phyloP scores from a whole-genome alignment of 495 filamentous ascomycete genomes.

The Neurospora sp. region DNA sequence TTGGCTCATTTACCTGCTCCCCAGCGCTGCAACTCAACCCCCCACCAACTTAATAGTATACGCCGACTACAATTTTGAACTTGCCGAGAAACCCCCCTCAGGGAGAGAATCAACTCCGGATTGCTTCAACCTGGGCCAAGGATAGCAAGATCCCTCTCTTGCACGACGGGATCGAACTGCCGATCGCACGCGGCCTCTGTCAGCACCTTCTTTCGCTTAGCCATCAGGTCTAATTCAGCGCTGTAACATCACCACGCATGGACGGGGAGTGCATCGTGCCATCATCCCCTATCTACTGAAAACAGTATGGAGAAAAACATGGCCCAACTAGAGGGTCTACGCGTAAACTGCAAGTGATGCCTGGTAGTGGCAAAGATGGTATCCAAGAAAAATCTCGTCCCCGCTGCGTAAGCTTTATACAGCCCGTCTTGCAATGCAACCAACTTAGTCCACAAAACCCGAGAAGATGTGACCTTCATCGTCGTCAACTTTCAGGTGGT shows the following conservation, averaged over 20 bases:
- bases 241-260: neutral
- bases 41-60: neutral
- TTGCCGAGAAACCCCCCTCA: neutral
- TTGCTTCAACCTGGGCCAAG: neutral
- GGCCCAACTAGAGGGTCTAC: neutral
- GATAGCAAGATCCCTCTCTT: neutral
- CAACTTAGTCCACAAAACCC: neutral
- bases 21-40: neutral
- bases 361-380: neutral
- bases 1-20: neutral
- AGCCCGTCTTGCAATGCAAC: neutral
- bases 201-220: neutral
- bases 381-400: neutral
- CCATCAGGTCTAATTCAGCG: neutral
- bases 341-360: neutral
- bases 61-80: neutral
- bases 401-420: neutral
- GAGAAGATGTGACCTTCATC: neutral
- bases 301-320: neutral
- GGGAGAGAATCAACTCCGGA: neutral
- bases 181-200: neutral
- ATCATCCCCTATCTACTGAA: neutral
- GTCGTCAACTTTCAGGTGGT: neutral
- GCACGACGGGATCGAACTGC: neutral
- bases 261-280: neutral